Evolutionary conservation across 1,284 basidiomycete genomes (phyloP), one percentile per base, ranked within the genome.

Genomic region (Naganishia cerealis): DNA sequence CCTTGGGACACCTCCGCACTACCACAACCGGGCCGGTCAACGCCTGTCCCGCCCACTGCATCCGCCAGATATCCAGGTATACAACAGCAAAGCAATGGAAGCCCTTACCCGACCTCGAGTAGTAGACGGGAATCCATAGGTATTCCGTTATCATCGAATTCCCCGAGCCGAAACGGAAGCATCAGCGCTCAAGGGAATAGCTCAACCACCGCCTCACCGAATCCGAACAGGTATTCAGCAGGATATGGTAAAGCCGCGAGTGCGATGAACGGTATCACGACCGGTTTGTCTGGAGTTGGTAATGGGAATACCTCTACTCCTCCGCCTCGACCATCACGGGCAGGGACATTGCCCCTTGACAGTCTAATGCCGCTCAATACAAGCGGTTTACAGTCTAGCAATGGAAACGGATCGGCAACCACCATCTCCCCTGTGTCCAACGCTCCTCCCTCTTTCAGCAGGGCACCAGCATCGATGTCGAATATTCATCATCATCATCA

Each of bases 341-440:
- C 79, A 26, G 80, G 80, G 18, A 81, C 80, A 4, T 53, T 80
- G 52, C 79, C 80, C 3, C 68, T 76, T 3, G 76, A 72, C 66
- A 73, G 67, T 76, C 53, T 73, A 72, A 66, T 54, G 5, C 59
- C 58, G n/a, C 58, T 63, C 26, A 54, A 38, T 10, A 59, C 67
- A 29, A 68, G 39, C 21, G 58, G 67, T 10, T 43, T 70, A 29
- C 36, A 40, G 21, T 39, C 66, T 9, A n/a, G 59, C 9, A 43
- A 50, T 55, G 58, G 43, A 33, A 52, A 48, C 8, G 65, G 24
- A 10, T 21, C 46, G 24, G 36, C 53, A 29, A 36, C 50, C 10
- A 57, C 52, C 5, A 67, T 57, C 24, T 63, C 65, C 10, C 53
- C 58, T n/a, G 21, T 57, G 2, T n/a, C 26, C 13, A 53, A 42